These are phyloP conservation scores for Solanum ahanhuiri DNA, from an alignment of 257 asterid genomes.

Conservation along the genomic window DNA sequence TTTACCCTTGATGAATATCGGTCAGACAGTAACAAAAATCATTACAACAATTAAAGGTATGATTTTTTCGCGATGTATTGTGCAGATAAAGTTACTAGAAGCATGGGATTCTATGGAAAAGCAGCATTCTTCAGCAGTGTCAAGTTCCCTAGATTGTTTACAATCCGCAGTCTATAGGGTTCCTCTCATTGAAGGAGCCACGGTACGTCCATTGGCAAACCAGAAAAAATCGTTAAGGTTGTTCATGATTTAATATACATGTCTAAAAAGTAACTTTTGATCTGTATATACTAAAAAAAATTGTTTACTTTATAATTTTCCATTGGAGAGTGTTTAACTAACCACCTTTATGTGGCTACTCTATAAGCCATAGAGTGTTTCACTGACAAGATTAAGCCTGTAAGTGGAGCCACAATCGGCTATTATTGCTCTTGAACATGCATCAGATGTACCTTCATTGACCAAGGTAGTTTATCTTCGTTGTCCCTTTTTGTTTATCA, in stretches of 20 bases:
- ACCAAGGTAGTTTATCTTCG: constrained; percentile 1
- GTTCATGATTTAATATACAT: too few relatives aligned
- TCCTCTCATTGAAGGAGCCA: constrained; percentile 74
- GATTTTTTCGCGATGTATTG: not conserved
- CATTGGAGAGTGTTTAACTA: not conserved
- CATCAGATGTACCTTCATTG: constrained; percentile 33
- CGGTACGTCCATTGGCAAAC: constrained; percentile 16
- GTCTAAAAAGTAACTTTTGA: not conserved
- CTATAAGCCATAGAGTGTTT: not conserved
- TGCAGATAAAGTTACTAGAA: constrained; percentile 49
- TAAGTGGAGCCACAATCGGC: constrained; percentile 47
- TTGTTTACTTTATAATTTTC: too few relatives aligned
- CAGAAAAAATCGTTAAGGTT: too few relatives aligned
- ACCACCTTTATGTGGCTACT: not conserved
- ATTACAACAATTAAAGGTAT: not conserved
- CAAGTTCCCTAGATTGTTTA: constrained; percentile 40
- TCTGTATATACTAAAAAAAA: too few relatives aligned
- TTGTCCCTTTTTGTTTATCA: too few relatives aligned
- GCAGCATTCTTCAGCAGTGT: constrained; percentile 41
- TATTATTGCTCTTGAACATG: constrained; percentile 28
- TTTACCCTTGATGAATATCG: not conserved
- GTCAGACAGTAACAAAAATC: not conserved
- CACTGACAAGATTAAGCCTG: not conserved
- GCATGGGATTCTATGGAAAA: constrained; percentile 52
- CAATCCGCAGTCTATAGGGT: constrained; percentile 50